A percentile compares a stretch with the other conserved stretches of the same genome.
phyloP scores from a whole-genome alignment of 2,329 filamentous ascomycete genomes.

The Pseudopithomyces chartarum region DNA sequence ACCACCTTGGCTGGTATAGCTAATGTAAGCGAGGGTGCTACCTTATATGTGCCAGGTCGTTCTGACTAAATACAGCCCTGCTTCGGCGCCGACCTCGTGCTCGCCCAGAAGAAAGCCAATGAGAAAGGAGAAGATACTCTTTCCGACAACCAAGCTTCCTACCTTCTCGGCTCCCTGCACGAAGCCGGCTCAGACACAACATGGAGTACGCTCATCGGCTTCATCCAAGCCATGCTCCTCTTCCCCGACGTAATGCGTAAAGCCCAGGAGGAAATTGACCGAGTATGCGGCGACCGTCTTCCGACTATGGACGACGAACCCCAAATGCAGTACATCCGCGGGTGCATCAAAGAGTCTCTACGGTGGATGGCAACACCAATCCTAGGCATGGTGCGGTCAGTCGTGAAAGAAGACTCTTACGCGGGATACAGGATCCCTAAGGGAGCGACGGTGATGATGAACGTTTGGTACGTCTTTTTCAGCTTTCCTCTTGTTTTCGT shows the following conservation, averaged over 20 bases:
- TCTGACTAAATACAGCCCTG: conserved; percentile 16
- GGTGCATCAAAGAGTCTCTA: conserved; percentile 25
- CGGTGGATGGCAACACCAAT: conserved; percentile 27
- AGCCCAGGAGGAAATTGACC: conserved; percentile 28
- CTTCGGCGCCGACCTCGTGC: conserved; percentile 28
- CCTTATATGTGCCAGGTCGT: neutral
- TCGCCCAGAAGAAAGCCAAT: conserved; percentile 26
- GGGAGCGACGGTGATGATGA: conserved; percentile 35
- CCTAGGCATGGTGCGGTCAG: conserved; percentile 21
- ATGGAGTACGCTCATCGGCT: conserved; percentile 16
- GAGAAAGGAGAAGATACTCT: conserved; percentile 18
- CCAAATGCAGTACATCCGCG: conserved; percentile 24
- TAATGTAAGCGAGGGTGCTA: neutral
- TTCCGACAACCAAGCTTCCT: conserved; percentile 24
- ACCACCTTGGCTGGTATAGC: conserved; percentile 17
- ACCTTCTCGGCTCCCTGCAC: conserved; percentile 17
- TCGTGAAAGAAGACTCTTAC: conserved; percentile 26
- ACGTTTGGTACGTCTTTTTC: conserved; percentile 31
- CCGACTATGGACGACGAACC: conserved; percentile 29
- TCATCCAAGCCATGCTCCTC: conserved; percentile 22
- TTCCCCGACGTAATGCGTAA: conserved; percentile 16
- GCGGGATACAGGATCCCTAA: conserved; percentile 40
- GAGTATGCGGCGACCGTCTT: conserved; percentile 28
- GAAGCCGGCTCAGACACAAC: conserved; percentile 26
- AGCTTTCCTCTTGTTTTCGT: neutral